Evolutionary conservation across 805 yeast genomes (phyloP).

Genomic region (Barnettozyma sp.): DNA sequence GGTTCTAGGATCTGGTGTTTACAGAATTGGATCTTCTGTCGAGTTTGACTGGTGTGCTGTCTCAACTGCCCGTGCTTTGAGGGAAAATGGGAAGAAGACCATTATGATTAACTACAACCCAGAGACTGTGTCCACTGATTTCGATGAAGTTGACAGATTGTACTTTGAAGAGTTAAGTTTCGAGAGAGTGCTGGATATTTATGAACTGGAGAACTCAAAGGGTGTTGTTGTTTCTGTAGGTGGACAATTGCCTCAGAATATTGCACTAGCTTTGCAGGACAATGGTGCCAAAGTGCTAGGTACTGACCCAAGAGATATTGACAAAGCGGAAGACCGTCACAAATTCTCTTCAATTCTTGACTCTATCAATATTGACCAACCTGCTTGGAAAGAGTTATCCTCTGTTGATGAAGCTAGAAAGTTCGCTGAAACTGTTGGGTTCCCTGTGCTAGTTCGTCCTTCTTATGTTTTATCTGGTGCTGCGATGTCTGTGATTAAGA

Average conservation of each 20-base stretch:
- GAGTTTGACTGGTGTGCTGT: constrained; percentile 99
- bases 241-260: constrained; percentile 97
- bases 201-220: constrained; percentile 81
- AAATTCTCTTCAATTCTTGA: constrained; percentile 93
- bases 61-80: constrained; percentile 87
- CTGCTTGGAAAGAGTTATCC: constrained; percentile 94
- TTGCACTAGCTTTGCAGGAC: constrained; percentile 75
- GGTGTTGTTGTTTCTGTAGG: constrained; percentile 97
- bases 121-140: constrained; percentile 96
- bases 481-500: constrained; percentile 91
- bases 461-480: constrained; percentile 97
- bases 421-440: constrained; percentile 82
- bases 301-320: constrained; percentile 91
- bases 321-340: constrained; percentile 97
- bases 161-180: constrained; percentile 93
- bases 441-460: constrained; percentile 96
- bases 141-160: constrained; percentile 95
- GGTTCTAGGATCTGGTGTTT: constrained; percentile 98
- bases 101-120: constrained; percentile 98
- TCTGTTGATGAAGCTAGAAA: constrained; percentile 77
- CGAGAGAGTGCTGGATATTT: constrained; percentile 96
- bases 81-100: constrained; percentile 82
- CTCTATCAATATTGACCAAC: constrained; percentile 91
- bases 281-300: constrained; percentile 87
- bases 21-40: constrained; percentile 96